A percentile compares a stretch with the other conserved stretches of the same genome.
phyloP scores from a whole-genome alignment of 495 filamentous ascomycete species.

The Chaetomium tenue region DNA sequence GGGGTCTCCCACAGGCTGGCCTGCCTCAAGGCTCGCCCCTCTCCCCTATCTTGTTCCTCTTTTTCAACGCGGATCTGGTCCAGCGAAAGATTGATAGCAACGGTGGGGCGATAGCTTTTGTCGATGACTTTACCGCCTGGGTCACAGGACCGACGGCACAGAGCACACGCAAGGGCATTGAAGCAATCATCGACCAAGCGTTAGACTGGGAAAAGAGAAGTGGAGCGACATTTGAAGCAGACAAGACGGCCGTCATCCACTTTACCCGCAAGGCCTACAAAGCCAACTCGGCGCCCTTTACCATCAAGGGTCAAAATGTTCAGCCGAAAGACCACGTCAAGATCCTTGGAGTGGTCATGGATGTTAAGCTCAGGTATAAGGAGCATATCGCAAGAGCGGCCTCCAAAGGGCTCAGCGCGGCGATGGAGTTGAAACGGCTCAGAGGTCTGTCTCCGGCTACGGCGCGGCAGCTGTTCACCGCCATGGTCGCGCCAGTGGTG shows the following conservation, averaged over 20 bases:
- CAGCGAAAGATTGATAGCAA: neutral
- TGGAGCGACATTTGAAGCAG: neutral
- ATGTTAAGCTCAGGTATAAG: neutral
- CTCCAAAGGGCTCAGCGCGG: neutral
- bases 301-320: neutral
- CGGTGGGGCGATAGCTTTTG: neutral
- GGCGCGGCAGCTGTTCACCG: neutral
- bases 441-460: neutral
- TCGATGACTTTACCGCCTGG: neutral
- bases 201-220: neutral
- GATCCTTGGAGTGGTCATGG: constrained; percentile 2
- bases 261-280: neutral
- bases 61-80: neutral
- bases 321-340: neutral
- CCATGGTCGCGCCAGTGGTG: neutral
- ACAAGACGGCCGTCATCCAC: neutral
- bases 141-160: neutral
- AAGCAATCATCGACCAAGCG: neutral
- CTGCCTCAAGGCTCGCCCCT: neutral
- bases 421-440: neutral
- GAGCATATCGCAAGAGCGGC: neutral
- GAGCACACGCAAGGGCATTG: neutral
- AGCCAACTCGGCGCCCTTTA: neutral
- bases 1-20: neutral
- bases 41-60: neutral